A percentile compares a stretch with the other conserved stretches of the same genome.
Conservation (phyloP, 805 yeast species). For the Komagataella pastoris region DNA sequence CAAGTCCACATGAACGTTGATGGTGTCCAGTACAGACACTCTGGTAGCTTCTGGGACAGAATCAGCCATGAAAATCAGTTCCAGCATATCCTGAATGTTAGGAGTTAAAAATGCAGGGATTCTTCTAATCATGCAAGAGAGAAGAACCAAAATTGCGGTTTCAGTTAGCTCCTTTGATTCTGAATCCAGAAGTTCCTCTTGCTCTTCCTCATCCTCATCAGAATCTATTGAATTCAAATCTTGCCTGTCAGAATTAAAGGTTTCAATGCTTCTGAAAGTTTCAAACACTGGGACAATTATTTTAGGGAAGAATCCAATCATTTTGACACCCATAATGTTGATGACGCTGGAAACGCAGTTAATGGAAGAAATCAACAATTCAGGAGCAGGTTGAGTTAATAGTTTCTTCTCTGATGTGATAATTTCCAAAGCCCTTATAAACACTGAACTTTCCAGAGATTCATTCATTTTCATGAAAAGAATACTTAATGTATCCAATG, state of each 20-base stretch:
- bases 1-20: constrained; percentile 57
- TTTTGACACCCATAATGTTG: constrained; percentile 69
- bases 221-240: constrained; percentile 12
- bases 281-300: constrained; percentile 64
- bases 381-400: constrained; percentile 31
- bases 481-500: constrained; percentile 52
- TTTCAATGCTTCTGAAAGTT: constrained; percentile 25
- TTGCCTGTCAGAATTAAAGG: constrained; percentile 10
- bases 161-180: constrained; percentile 34
- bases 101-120: constrained; percentile 79
- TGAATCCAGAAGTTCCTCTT: constrained; percentile 9
- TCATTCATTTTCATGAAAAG: constrained; percentile 52
- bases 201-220: constrained; percentile 15
- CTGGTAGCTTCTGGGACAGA: constrained; percentile 47
- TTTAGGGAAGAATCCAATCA: constrained; percentile 74
- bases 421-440: constrained; percentile 34
- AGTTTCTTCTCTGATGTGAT: constrained; percentile 36
- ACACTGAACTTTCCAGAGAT: constrained; percentile 28
- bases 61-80: constrained; percentile 41
- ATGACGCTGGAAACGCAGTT: constrained; percentile 60
- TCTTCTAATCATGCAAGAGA: constrained; percentile 65
- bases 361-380: constrained; percentile 59
- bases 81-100: constrained; percentile 48
- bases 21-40: constrained; percentile 44
- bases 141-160: constrained; percentile 54